Conservation (phyloP, 208 protist genomes). For the Acanthamoeba castellanii region DNA sequence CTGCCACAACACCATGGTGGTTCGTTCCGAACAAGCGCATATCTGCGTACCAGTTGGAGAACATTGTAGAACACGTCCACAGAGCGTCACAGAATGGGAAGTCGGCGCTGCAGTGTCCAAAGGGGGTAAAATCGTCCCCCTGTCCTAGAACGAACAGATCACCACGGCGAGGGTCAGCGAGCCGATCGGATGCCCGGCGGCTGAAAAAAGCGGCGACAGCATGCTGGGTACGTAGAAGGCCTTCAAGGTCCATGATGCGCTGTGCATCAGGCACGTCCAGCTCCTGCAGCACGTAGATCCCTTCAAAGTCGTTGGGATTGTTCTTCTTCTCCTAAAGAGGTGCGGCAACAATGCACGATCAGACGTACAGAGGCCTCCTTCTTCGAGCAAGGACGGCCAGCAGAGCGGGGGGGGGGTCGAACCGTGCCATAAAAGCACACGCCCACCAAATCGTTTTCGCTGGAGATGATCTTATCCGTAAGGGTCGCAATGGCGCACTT, state of each 20-base stretch:
- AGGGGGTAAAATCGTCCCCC: not conserved
- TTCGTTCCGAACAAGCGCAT: too few relatives aligned
- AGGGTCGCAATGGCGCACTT: constrained; percentile 79
- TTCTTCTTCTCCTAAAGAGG: constrained; percentile 82
- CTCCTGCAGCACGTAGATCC: constrained; percentile 84
- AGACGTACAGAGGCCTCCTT: not conserved
- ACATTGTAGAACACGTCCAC: constrained; percentile 86
- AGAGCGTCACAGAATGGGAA: constrained; percentile 84
- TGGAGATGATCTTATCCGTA: constrained; percentile 86
- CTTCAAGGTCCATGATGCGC: constrained; percentile 81
- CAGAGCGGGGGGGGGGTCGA: not conserved
- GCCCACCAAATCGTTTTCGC: constrained; percentile 82
- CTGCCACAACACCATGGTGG: too few relatives aligned
- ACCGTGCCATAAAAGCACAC: constrained; percentile 84
- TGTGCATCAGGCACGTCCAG: constrained; percentile 83
- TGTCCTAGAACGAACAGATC: not conserved
- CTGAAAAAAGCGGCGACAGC: too few relatives aligned
- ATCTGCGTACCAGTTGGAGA: constrained; percentile 83
- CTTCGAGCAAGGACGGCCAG: too few relatives aligned
- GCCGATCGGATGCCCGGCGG: too few relatives aligned
- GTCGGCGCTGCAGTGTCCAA: constrained; percentile 65
- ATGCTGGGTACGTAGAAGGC: constrained; percentile 57
- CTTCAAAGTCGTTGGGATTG: constrained; percentile 86
- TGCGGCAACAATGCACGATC: not conserved
- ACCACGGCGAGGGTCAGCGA: too few relatives aligned